Percentiles rank a stretch among this genome's conserved stretches.
These are phyloP conservation scores for Epicoccum nigrum DNA, from an alignment of 2,329 filamentous ascomycete genomes.

Conservation along the genomic window DNA sequence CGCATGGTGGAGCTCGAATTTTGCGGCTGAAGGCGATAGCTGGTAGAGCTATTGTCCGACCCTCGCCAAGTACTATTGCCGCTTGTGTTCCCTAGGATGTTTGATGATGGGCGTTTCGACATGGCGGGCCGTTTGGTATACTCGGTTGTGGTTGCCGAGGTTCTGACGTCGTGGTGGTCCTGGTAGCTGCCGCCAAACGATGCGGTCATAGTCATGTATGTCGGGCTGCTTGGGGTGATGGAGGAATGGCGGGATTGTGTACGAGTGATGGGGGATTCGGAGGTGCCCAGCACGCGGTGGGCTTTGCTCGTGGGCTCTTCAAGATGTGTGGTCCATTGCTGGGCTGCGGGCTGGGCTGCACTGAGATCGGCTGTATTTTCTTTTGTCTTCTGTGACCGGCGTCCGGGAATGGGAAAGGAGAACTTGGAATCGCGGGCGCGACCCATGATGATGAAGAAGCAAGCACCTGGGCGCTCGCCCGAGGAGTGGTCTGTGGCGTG, in stretches of 20 bases:
- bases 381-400: conserved; percentile 30
- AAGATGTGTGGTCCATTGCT: conserved; percentile 34
- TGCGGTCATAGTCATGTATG: conserved; percentile 41
- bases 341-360: conserved; percentile 24
- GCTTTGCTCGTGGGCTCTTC: conserved; percentile 43
- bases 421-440: conserved; percentile 35
- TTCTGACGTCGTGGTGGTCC: conserved; percentile 33
- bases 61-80: conserved; percentile 29
- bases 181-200: conserved; percentile 38
- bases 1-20: conserved; percentile 49
- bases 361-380: conserved; percentile 25
- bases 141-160: conserved; percentile 28
- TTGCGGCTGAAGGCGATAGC: conserved; percentile 37
- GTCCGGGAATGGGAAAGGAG: conserved; percentile 47
- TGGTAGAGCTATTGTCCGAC: conserved; percentile 39
- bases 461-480: conserved; percentile 13
- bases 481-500: conserved; percentile 26
- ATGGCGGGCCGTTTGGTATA: conserved; percentile 31
- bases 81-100: conserved; percentile 35
- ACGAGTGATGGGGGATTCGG: conserved; percentile 31
- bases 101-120: conserved; percentile 44
- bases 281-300: conserved; percentile 47
- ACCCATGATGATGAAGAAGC: conserved; percentile 33
- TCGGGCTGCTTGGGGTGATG: conserved; percentile 33
- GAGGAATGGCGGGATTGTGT: conserved; percentile 29